Conservation (phyloP, 345 rosid species). For the Pugionium cornutum region DNA sequence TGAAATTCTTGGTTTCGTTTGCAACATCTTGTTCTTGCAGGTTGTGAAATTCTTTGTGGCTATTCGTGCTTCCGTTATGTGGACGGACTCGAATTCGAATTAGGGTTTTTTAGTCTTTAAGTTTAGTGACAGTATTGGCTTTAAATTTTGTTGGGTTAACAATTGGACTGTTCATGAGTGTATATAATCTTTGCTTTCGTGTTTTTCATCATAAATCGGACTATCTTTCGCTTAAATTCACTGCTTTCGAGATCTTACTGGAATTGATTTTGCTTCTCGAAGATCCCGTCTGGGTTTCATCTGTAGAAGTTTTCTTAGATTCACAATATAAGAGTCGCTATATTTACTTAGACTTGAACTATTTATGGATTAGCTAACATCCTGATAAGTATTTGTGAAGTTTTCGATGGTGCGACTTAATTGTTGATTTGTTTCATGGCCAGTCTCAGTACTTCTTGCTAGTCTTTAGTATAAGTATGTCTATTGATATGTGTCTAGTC, state of each 20-base stretch:
- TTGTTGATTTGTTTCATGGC: too few relatives aligned
- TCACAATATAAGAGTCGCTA: neutral
- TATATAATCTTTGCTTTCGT: neutral
- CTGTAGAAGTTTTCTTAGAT: neutral
- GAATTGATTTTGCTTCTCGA: neutral
- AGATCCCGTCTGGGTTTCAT: conserved; percentile 1
- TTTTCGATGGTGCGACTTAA: too few relatives aligned
- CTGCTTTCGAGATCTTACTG: neutral
- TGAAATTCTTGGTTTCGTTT: conserved; percentile 25
- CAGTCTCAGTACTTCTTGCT: too few relatives aligned
- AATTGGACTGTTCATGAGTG: conserved; percentile 16
- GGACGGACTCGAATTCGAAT: conserved; percentile 11
- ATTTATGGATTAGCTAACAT: too few relatives aligned
- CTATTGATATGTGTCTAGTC: too few relatives aligned
- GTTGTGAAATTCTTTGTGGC: conserved; percentile 3
- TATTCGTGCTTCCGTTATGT: conserved; percentile 11
- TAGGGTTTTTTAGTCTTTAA: conserved; percentile 32
- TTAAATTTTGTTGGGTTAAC: neutral
- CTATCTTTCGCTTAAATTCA: neutral
- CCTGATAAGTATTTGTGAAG: too few relatives aligned
- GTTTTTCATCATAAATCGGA: conserved; percentile 12
- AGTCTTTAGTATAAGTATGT: too few relatives aligned
- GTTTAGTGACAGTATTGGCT: conserved; percentile 12
- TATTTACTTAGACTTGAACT: neutral
- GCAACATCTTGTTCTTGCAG: neutral